Evolutionary conservation across 805 yeast species (phyloP).

Genomic region (Candida schatavii): DNA sequence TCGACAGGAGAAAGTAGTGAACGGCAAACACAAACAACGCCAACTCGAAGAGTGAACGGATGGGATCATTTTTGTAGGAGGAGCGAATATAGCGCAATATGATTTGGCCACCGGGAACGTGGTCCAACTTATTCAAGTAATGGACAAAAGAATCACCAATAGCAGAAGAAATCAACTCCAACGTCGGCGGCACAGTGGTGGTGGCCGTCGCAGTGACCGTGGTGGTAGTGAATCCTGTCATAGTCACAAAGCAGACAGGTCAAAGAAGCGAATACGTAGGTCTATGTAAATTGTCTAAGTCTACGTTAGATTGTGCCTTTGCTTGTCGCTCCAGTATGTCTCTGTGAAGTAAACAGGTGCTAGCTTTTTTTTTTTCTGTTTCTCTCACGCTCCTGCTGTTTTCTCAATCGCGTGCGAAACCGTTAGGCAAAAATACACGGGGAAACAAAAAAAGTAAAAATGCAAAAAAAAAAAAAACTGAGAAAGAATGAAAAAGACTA

Average conservation of each 20-base stretch:
- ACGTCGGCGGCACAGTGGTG: conserved; percentile 34
- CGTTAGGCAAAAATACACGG: too few species aligned
- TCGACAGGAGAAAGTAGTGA: conserved; percentile 75
- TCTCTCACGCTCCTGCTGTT: too few species aligned
- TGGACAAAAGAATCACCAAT: conserved; percentile 32
- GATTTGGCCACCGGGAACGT: conserved; percentile 56
- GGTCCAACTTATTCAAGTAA: conserved; percentile 34
- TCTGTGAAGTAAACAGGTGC: too few species aligned
- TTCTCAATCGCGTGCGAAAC: background rate
- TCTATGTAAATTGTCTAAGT: too few species aligned
- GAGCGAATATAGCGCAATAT: conserved; percentile 71
- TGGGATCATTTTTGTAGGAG: conserved; percentile 91
- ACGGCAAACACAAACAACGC: conserved; percentile 77
- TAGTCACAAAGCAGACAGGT: too few species aligned
- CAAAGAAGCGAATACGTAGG: too few species aligned
- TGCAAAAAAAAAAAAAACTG: background rate
- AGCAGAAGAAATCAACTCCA: conserved; percentile 32
- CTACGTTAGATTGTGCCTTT: too few species aligned
- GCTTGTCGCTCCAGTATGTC: too few species aligned
- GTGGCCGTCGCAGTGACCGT: conserved; percentile 27
- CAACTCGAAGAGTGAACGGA: conserved; percentile 80
- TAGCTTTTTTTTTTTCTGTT: background rate
- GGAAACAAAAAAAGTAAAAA: too few species aligned
- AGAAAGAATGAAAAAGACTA: background rate
- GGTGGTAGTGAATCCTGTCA: background rate